phyloP scores from a whole-genome alignment of 306 rosid genomes.

The Gastrolobium villosum region DNA sequence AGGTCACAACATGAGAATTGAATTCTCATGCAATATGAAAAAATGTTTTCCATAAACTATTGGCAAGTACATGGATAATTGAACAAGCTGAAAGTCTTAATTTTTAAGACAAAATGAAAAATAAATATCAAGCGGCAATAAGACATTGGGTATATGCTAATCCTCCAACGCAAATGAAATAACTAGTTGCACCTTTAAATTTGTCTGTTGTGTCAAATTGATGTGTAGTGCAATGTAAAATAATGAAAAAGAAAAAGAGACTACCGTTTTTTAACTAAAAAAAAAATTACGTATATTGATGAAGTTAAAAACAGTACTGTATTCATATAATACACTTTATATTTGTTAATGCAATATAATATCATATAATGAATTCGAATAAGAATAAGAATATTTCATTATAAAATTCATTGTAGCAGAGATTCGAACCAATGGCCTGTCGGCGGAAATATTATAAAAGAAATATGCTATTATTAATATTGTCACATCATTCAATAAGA shows the following conservation, averaged over 20 bases:
- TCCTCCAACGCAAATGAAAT: neutral
- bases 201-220: neutral
- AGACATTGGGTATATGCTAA: neutral
- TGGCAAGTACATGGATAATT: neutral
- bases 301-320: neutral
- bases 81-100: neutral
- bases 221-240: neutral
- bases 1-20: too few relatives aligned
- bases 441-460: too few relatives aligned
- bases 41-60: too few relatives aligned
- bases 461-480: slow-evolving; percentile 8
- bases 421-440: slow-evolving; percentile 5
- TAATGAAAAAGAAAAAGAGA: neutral
- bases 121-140: neutral
- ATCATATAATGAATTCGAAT: neutral
- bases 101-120: neutral
- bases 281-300: neutral
- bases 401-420: neutral
- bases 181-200: neutral
- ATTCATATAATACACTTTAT: neutral
- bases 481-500: slow-evolving; percentile 38
- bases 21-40: too few relatives aligned
- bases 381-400: slow-evolving; percentile 8
- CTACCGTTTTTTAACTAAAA: neutral
- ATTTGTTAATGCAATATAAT: neutral